phyloP scores from a whole-genome alignment of 2,329 filamentous ascomycete species.

The Fusarium sacchari region DNA sequence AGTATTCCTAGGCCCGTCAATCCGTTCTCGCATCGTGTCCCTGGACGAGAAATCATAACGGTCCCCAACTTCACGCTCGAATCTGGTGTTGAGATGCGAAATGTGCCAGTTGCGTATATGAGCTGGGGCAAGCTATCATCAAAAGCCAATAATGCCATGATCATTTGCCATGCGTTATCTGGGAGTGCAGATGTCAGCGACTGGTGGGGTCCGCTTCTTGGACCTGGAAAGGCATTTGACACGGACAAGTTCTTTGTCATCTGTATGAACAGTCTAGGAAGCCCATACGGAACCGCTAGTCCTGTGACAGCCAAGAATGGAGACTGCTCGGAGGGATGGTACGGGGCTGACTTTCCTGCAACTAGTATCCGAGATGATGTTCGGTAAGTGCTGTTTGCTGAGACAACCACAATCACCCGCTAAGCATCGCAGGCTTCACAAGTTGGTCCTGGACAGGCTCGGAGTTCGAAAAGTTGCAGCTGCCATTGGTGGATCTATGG shows the following conservation, averaged over 20 bases:
- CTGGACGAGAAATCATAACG: not conserved
- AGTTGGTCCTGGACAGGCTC: not conserved
- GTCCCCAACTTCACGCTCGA: not conserved
- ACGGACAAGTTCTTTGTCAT: not conserved
- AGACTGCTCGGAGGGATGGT: not conserved
- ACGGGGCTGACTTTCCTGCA: not conserved
- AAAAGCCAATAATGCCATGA: not conserved
- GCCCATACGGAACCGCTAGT: not conserved
- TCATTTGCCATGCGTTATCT: not conserved
- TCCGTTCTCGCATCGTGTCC: not conserved
- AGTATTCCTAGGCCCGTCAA: not conserved
- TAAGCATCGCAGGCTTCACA: not conserved
- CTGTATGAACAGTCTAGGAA: not conserved
- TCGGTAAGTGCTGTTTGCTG: not conserved
- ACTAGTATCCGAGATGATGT: not conserved
- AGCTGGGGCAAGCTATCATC: not conserved
- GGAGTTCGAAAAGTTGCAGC: not conserved
- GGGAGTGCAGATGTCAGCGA: not conserved
- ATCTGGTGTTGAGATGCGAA: not conserved
- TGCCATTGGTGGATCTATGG: not conserved
- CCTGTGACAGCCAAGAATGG: not conserved
- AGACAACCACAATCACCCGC: fast-evolving
- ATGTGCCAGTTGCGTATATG: not conserved
- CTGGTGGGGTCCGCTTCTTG: not conserved
- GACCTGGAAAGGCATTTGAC: not conserved